Base-by-base conservation (phyloP, 75 land plant species). In the Selaginella tamariscina region DNA sequence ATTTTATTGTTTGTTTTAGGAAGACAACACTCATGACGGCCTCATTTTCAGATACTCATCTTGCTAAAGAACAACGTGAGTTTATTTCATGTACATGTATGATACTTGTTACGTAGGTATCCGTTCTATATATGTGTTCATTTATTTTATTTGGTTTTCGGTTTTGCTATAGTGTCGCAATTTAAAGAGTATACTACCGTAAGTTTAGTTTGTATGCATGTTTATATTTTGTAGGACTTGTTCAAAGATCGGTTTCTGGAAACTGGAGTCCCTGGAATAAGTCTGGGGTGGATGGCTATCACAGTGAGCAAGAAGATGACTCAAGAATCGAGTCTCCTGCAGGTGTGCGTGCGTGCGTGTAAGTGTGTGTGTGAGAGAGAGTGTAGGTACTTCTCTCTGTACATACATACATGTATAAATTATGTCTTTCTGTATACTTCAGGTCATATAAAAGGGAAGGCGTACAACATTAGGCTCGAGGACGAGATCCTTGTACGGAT, bases 381-480 rank as follows among this genome's bases (percentile, higher is more conserved):
- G n/a, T n/a, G n/a, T n/a, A n/a, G n/a, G n/a, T n/a, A n/a, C n/a
- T 9, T 59, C 21, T 23, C 5, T 23, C 23, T 59, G 2, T n/a
- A 21, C 18, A 59, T 5, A 8, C 62, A n/a, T 39, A 5, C 5
- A 39, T 5, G 11, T 39, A 39, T 5, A 39, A 39, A 15, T 39
- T 39, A 15, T 5, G 49, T n/a, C n/a, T n/a, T n/a, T n/a, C 49
- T 39, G 49, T 39, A 5, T 39, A 5, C 15, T 39, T 39, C 49
- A 69, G 73, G 80, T 65, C 83, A 83, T 72, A 64, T 75, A 74
- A 75, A 95, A 76, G 96, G 98, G 33, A 85, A 85, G 29, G 85
- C 98, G 27, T 94, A 94, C 65, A 94, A 94, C 68, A 94, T 94
- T 59, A 82, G 87, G 67, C 72, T 94, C 63, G 96, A 89, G 79